Evolutionary conservation across 352 stramenopile genomes (phyloP).

Genomic region (Pythium coloratum): DNA sequence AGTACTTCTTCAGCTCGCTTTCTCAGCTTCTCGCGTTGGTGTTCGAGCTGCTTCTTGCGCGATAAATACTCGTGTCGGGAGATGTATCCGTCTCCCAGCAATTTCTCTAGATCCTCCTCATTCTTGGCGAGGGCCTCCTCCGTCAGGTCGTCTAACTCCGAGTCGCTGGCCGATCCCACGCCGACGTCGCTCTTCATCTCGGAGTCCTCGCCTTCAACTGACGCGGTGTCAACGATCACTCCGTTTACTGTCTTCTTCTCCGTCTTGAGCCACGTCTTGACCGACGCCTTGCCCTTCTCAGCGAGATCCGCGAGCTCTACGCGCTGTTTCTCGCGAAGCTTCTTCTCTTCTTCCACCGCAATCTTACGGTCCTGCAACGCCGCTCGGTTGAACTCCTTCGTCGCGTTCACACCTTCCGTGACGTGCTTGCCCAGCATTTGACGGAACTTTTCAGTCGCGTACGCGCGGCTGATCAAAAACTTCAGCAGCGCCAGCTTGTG

Average conservation of each 20-base stretch:
- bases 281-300: slow-evolving; percentile 54
- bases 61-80: slow-evolving; percentile 82
- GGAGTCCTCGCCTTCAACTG: slow-evolving; percentile 35
- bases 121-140: slow-evolving; percentile 67
- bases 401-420: slow-evolving; percentile 48
- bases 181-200: slow-evolving; percentile 39
- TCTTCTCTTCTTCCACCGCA: slow-evolving; percentile 80
- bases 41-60: slow-evolving; percentile 71
- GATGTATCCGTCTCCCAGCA: slow-evolving; percentile 63
- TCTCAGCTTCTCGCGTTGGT: slow-evolving; percentile 60
- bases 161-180: slow-evolving; percentile 51
- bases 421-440: slow-evolving; percentile 59
- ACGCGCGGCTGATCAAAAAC: slow-evolving; percentile 62
- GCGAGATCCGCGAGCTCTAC: slow-evolving; percentile 52
- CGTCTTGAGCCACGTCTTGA: slow-evolving; percentile 59
- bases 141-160: slow-evolving; percentile 63
- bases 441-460: slow-evolving; percentile 69
- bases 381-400: slow-evolving; percentile 75
- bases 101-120: slow-evolving; percentile 71
- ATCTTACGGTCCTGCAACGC: slow-evolving; percentile 66
- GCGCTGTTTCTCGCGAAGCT: slow-evolving; percentile 70
- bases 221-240: slow-evolving; percentile 16
- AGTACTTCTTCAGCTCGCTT: slow-evolving; percentile 53
- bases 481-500: slow-evolving; percentile 76
- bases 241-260: slow-evolving; percentile 50